Base-by-base conservation (phyloP, 495 filamentous ascomycete species). In the Penicillium coprophilum region DNA sequence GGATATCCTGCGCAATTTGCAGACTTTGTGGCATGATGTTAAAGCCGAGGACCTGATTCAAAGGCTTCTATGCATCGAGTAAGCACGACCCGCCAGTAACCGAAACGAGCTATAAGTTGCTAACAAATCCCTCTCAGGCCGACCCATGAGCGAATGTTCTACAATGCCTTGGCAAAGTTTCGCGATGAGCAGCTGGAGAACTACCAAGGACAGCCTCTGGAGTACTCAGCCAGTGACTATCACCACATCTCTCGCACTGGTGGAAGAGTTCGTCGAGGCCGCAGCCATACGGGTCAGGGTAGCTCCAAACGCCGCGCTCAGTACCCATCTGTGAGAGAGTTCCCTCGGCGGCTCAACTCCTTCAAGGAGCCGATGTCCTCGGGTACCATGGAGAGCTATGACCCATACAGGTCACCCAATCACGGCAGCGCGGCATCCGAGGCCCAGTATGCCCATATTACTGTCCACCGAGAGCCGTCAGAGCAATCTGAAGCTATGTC, bases 61-160 rank as follows among this genome's bases (percentile, higher is more conserved):
- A 56, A 84, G 79, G 57, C 72, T 97, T 4, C 66, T 85, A 27
- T 83, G 77, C 54, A 72, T 85, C 12, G 86, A 89, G 88, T 93
- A 82, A 80, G 85, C 77, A 20, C 19, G 32, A 7, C 11, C 17
- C 53, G 24, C 52, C 46, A 17, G 4, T 1, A 15, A 4, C 39
- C 19, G 19, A 11, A 17, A 41, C 5, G 27, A 31, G 38, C 30
- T 27, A 20, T 7, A 23, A 0, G 30, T 46, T 10, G 20, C 39
- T 67, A 55, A 64, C 46, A 11, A 8, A 11, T 4, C 11, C 11
- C 3, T 3, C 10, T 7, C 53, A 95, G 90, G 58, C 77, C 79
- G 2, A 97, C 93, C 55, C 88, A 96, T 32, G 90, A 96, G 64
- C 92, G 95, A 59, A 77, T 92, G 64, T 95, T 97, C 61, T 98